phyloP scores from a whole-genome alignment of 768 basidiomycete genomes.

The Russula virescens region DNA sequence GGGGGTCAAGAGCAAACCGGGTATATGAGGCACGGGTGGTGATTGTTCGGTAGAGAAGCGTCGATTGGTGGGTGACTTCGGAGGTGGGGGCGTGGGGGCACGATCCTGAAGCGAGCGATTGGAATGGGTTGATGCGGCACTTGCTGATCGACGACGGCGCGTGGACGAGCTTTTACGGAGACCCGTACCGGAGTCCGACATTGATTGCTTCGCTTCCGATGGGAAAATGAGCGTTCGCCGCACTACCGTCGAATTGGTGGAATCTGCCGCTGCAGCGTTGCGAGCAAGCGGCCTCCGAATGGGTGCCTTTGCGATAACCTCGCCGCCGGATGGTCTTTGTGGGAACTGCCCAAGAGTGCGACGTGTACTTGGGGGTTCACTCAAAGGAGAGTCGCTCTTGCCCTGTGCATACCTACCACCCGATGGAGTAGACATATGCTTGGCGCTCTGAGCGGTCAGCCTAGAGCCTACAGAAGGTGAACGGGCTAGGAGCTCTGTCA shows the following conservation, averaged over 20 bases:
- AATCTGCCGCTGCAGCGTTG: slow-evolving; percentile 9
- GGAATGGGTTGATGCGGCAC: slow-evolving; percentile 51
- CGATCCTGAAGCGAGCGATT: slow-evolving; percentile 75
- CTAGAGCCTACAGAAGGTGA: slow-evolving; percentile 59
- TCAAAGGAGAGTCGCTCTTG: not conserved
- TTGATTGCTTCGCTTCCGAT: slow-evolving; percentile 55
- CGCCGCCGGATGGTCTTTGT: slow-evolving; percentile 2
- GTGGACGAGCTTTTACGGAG: slow-evolving; percentile 33
- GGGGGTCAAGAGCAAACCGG: slow-evolving; percentile 43
- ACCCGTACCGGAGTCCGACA: slow-evolving; percentile 41
- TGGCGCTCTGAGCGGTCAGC: slow-evolving; percentile 41
- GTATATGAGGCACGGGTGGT: slow-evolving; percentile 65
- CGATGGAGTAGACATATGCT: slow-evolving; percentile 38
- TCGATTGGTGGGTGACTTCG: slow-evolving; percentile 44
- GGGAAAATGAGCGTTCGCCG: slow-evolving; percentile 78
- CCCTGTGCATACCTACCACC: slow-evolving; percentile 26
- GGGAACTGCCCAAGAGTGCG: slow-evolving; percentile 13
- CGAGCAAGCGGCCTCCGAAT: slow-evolving; percentile 10
- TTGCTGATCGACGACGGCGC: slow-evolving; percentile 55
- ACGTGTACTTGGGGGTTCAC: slow-evolving; percentile 27
- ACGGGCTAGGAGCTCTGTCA: slow-evolving; percentile 66
- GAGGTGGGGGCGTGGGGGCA: slow-evolving; percentile 80
- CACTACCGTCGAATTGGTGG: slow-evolving; percentile 41
- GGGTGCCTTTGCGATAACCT: slow-evolving; percentile 15
- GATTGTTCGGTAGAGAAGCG: slow-evolving; percentile 64